phyloP scores from a whole-genome alignment of 2,329 filamentous ascomycete genomes.

The Botrytis deweyae region DNA sequence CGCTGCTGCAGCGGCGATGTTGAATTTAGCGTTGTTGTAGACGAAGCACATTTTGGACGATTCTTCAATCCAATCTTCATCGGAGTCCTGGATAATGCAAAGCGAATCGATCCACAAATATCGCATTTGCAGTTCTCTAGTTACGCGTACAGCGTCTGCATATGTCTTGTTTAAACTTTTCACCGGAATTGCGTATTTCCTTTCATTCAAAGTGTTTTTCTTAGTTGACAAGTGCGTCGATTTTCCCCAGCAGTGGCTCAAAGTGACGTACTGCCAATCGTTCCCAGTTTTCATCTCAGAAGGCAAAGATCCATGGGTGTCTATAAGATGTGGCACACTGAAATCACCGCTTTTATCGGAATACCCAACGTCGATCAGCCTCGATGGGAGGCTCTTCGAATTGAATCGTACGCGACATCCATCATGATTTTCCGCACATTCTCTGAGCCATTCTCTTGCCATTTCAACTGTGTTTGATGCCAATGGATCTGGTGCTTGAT shows the following conservation, averaged over 20 bases:
- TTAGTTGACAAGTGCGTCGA: not conserved
- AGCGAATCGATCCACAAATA: constrained; percentile 12
- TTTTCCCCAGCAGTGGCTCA: constrained; percentile 1
- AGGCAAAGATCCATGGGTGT: not conserved
- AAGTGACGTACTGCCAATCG: not conserved
- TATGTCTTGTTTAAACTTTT: not conserved
- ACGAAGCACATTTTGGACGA: not conserved
- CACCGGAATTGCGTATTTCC: not conserved
- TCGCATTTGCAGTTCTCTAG: not conserved
- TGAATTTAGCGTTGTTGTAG: not conserved
- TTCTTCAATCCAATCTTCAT: not conserved
- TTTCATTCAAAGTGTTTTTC: not conserved
- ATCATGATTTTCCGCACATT: not conserved
- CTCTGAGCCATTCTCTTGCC: not conserved
- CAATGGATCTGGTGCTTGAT: not conserved
- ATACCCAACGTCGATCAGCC: not conserved
- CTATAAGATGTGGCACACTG: not conserved
- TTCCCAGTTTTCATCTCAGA: too few relatives aligned
- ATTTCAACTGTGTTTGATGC: too few relatives aligned
- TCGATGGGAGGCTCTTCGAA: not conserved
- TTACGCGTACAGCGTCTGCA: not conserved
- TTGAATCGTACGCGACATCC: not conserved
- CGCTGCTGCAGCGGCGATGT: not conserved
- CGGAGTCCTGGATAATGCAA: not conserved
- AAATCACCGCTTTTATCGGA: not conserved